These are phyloP conservation scores for Stachybotrys elegans DNA, from an alignment of 2,329 filamentous ascomycete species.

Conservation along the genomic window DNA sequence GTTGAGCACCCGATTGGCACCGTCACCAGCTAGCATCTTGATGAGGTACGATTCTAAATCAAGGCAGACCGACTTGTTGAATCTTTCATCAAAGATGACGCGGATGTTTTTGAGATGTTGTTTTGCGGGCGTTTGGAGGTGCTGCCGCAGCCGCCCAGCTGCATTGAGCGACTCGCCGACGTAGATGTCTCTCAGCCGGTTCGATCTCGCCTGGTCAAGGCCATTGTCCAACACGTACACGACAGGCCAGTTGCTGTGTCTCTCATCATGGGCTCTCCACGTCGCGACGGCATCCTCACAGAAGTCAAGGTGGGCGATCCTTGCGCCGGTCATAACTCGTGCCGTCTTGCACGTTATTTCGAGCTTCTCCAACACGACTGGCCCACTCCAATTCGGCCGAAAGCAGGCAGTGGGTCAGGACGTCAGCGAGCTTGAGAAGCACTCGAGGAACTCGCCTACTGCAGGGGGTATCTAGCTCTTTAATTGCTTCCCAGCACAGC, in stretches of 20 bases:
- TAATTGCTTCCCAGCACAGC: background rate
- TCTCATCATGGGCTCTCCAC: slow-evolving; percentile 6
- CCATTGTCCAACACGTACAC: slow-evolving; percentile 6
- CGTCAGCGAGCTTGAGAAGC: background rate
- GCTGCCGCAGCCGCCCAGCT: slow-evolving; percentile 3
- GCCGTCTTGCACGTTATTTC: slow-evolving; percentile 3
- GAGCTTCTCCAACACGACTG: slow-evolving; percentile 4
- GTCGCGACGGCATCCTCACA: slow-evolving; percentile 4
- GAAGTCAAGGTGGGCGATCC: slow-evolving; percentile 6
- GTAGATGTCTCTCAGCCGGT: background rate
- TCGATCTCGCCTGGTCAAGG: background rate
- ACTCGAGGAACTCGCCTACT: background rate
- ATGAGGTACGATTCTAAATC: slow-evolving; percentile 2
- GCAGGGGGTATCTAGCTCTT: too few species aligned
- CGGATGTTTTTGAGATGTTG: slow-evolving; percentile 6
- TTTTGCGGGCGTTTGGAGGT: slow-evolving; percentile 4
- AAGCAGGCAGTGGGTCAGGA: background rate
- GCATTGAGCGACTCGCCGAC: background rate
- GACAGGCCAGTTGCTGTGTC: slow-evolving; percentile 4
- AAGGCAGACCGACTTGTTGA: slow-evolving; percentile 4
- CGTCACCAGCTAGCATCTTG: background rate
- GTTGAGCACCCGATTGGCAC: background rate
- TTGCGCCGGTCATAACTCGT: slow-evolving; percentile 5
- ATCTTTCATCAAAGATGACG: slow-evolving; percentile 5
- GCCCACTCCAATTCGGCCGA: background rate